Evolutionary conservation across 2,329 filamentous ascomycete genomes (phyloP).

Genomic region (Periconia sp.): DNA sequence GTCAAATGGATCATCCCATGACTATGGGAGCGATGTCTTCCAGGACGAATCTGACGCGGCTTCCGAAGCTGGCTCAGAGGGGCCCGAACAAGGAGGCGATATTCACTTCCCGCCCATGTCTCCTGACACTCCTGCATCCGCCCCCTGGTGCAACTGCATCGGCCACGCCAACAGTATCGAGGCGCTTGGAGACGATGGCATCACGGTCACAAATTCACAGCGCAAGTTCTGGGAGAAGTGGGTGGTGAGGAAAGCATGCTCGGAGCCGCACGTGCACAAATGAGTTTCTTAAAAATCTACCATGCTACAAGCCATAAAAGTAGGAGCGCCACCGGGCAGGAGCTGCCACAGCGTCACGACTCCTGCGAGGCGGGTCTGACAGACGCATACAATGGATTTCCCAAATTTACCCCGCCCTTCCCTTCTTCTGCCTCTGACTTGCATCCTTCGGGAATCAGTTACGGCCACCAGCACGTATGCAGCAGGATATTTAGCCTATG

Average conservation of each 20-base stretch:
- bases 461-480: not conserved
- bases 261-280: conserved; percentile 44
- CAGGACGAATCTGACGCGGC: conserved; percentile 36
- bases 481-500: conserved; percentile 8
- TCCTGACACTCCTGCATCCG: conserved; percentile 50
- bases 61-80: conserved; percentile 38
- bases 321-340: not conserved
- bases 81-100: conserved; percentile 42
- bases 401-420: not conserved
- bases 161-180: conserved; percentile 46
- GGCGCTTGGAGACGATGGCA: conserved; percentile 52
- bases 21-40: conserved; percentile 36
- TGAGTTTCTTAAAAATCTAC: conserved; percentile 14
- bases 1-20: conserved; percentile 18
- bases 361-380: not conserved
- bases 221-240: conserved; percentile 60
- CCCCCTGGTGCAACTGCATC: conserved; percentile 51
- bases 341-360: not conserved
- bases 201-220: conserved; percentile 50
- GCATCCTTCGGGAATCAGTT: not conserved
- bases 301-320: not conserved
- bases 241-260: conserved; percentile 52
- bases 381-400: not conserved
- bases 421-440: not conserved
- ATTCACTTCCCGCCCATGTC: conserved; percentile 51